Conservation (phyloP, 2,329 filamentous ascomycete species). For the Lasiodiplodia sp. region DNA sequence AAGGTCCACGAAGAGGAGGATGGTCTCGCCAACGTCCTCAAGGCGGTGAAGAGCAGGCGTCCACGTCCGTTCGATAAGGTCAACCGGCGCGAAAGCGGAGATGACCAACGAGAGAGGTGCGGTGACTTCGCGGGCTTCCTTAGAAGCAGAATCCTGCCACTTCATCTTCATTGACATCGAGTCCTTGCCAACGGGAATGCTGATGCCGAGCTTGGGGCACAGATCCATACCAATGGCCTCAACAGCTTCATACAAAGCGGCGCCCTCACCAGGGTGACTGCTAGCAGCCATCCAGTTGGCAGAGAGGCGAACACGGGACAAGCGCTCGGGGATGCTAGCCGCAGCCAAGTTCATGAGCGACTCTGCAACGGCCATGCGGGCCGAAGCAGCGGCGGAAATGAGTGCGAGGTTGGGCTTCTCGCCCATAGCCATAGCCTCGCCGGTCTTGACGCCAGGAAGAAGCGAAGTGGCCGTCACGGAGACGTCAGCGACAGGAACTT, state of each 20-base stretch:
- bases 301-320: constrained; percentile 84
- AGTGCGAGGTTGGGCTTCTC: constrained; percentile 89
- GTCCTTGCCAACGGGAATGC: constrained; percentile 96
- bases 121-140: constrained; percentile 82
- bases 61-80: constrained; percentile 87
- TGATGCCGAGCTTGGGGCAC: constrained; percentile 87
- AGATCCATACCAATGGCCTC: constrained; percentile 92
- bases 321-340: constrained; percentile 73
- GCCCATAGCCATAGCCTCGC: constrained; percentile 98
- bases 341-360: constrained; percentile 92
- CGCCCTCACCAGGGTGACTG: constrained; percentile 89
- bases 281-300: constrained; percentile 99
- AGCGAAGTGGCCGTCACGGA: constrained; percentile 89
- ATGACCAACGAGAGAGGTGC: constrained; percentile 91
- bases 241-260: constrained; percentile 91
- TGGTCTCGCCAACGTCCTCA: constrained; percentile 87
- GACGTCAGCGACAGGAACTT: constrained; percentile 91
- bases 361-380: constrained; percentile 95
- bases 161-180: constrained; percentile 99
- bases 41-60: constrained; percentile 84
- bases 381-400: constrained; percentile 87
- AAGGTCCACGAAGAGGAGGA: constrained; percentile 91
- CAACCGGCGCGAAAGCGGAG: constrained; percentile 86
- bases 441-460: constrained; percentile 73
- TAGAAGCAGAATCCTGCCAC: constrained; percentile 76